Evolutionary conservation across 768 basidiomycete genomes (phyloP).

Genomic region (Neoboletus magnificus): DNA sequence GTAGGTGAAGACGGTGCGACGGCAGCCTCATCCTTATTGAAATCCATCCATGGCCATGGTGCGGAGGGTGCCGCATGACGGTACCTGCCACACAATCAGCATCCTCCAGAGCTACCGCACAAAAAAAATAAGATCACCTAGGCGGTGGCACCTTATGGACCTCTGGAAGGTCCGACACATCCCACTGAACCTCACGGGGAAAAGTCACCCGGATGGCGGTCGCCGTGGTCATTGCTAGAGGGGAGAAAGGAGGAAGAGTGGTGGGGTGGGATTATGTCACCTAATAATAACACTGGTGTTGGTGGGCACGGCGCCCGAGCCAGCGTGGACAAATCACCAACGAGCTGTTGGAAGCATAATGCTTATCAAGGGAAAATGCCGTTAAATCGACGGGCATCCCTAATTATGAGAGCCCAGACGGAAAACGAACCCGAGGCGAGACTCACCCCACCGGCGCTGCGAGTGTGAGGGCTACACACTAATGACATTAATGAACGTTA

Average conservation of each 20-base stretch:
- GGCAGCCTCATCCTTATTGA: slow-evolving; percentile 22
- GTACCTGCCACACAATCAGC: slow-evolving; percentile 29
- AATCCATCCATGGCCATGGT: slow-evolving; percentile 43
- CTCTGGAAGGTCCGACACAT: slow-evolving; percentile 11
- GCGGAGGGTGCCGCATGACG: slow-evolving; percentile 39
- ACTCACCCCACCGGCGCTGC: too few relatives aligned
- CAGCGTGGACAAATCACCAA: background rate
- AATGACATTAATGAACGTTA: too few relatives aligned
- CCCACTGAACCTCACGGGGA: background rate
- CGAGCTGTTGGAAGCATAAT: background rate
- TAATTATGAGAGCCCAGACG: too few relatives aligned
- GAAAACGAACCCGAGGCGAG: too few relatives aligned
- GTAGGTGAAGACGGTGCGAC: slow-evolving; percentile 6
- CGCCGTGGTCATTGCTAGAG: slow-evolving; percentile 14
- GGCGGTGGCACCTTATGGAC: slow-evolving; percentile 22
- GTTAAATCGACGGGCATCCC: too few relatives aligned
- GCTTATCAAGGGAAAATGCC: too few relatives aligned
- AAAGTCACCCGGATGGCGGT: slow-evolving; percentile 2
- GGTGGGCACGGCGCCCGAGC: background rate
- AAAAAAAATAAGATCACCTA: slow-evolving; percentile 13
- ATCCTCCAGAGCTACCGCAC: background rate
- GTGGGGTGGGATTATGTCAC: slow-evolving; percentile 1
- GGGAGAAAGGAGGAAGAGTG: background rate
- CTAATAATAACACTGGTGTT: slow-evolving; percentile 1
- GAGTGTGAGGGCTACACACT: too few relatives aligned